Evolutionary conservation across 768 basidiomycete genomes (phyloP).

Genomic region (Fistulinella prunicolor): DNA sequence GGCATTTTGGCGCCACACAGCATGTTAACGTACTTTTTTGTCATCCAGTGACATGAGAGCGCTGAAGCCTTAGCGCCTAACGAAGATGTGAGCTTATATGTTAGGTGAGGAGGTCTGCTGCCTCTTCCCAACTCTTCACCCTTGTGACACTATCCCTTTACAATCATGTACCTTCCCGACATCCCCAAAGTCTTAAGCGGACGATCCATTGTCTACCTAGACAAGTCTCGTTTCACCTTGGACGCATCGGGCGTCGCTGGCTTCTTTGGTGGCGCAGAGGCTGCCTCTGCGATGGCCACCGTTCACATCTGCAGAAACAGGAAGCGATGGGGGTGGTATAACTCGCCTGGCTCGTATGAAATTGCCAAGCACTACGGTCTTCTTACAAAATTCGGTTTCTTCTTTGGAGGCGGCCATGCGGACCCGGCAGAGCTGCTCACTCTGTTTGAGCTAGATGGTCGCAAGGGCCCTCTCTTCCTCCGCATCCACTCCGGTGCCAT

Average conservation of each 20-base stretch:
- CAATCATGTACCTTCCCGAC: slow-evolving; percentile 3
- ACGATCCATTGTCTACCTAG: slow-evolving; percentile 1
- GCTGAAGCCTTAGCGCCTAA: too few species aligned
- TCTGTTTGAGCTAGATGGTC: slow-evolving; percentile 7
- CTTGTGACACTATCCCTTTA: too few species aligned
- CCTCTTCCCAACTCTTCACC: too few species aligned
- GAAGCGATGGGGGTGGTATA: slow-evolving; percentile 33
- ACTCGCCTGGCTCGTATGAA: slow-evolving; percentile 32
- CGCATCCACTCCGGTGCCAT: slow-evolving; percentile 5
- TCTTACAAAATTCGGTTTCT: slow-evolving; percentile 24
- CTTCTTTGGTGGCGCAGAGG: slow-evolving; percentile 29
- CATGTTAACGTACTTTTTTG: too few species aligned
- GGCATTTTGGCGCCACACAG: too few species aligned
- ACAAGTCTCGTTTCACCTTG: slow-evolving; percentile 17
- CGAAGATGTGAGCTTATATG: too few species aligned
- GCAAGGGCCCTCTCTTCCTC: slow-evolving; percentile 8
- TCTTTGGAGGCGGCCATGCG: slow-evolving; percentile 25
- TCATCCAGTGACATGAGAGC: too few species aligned
- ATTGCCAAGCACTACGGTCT: slow-evolving; percentile 30
- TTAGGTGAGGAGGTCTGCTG: too few species aligned
- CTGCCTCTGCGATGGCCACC: slow-evolving; percentile 32
- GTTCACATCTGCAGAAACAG: slow-evolving; percentile 29
- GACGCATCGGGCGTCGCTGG: slow-evolving; percentile 22
- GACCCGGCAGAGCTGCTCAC: slow-evolving; percentile 9
- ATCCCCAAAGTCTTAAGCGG: not conserved